phyloP scores from a whole-genome alignment of 2,329 filamentous ascomycete species.

The Colletotrichum sp. region DNA sequence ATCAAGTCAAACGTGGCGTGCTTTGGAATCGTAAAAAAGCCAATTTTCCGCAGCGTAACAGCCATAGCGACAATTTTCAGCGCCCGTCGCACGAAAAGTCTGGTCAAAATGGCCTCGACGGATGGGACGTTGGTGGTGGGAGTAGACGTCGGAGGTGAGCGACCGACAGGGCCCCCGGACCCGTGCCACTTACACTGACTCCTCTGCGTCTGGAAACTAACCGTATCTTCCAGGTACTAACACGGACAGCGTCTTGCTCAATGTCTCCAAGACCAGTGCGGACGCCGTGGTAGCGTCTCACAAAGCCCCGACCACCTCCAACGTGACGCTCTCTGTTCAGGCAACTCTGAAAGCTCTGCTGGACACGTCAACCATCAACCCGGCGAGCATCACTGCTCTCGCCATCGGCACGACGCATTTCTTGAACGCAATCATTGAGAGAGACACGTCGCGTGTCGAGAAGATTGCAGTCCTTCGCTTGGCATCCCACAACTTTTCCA shows the following conservation, averaged over 20 bases:
- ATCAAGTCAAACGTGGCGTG: not conserved
- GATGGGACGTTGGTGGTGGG: conserved; percentile 21
- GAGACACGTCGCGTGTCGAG: conserved; percentile 51
- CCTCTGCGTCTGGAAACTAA: not conserved
- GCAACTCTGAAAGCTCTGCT: conserved; percentile 51
- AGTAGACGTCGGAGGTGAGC: conserved; percentile 22
- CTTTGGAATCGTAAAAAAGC: not conserved
- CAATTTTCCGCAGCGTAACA: not conserved
- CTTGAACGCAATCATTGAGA: conserved; percentile 62
- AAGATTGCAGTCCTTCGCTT: conserved; percentile 60
- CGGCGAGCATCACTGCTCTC: conserved; percentile 48
- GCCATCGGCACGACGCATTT: conserved; percentile 64
- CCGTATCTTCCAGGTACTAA: conserved; percentile 45
- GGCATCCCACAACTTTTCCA: conserved; percentile 55
- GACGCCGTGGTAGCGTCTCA: conserved; percentile 29
- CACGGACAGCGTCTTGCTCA: conserved; percentile 57
- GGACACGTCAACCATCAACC: conserved; percentile 27
- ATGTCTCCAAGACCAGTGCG: conserved; percentile 28
- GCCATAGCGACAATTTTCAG: not conserved
- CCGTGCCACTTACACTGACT: not conserved
- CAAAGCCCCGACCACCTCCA: conserved; percentile 53
- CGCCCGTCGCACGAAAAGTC: not conserved
- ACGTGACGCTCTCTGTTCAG: conserved; percentile 52
- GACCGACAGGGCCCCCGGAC: not conserved
- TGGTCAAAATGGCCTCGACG: not conserved